phyloP scores from a whole-genome alignment of 495 filamentous ascomycete genomes.

The Annulohypoxylon moriforme region DNA sequence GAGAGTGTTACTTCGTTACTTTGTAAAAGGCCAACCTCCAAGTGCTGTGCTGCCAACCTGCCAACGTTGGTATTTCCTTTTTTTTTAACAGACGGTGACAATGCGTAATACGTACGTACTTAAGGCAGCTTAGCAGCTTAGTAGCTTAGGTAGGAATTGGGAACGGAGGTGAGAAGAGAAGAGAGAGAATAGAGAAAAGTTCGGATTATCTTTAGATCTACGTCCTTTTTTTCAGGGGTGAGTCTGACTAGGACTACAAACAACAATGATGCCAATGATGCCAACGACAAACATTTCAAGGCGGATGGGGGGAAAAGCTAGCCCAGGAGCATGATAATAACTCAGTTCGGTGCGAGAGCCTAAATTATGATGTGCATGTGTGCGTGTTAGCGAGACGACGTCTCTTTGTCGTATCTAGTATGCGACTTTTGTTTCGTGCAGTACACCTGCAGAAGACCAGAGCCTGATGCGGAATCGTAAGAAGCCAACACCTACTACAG shows the following conservation, averaged over 20 bases:
- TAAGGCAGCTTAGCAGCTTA: too few relatives aligned
- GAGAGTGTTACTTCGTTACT: not conserved
- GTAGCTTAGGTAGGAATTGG: too few relatives aligned
- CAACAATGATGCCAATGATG: conserved; percentile 22
- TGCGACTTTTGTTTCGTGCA: conserved; percentile 28
- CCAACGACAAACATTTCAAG: conserved; percentile 33
- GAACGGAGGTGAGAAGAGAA: conserved; percentile 5
- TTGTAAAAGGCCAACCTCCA: not conserved
- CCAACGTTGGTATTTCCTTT: not conserved
- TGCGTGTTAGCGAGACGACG: conserved; percentile 27
- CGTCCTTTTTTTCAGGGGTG: conserved; percentile 41
- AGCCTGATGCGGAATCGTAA: not conserved
- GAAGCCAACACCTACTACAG: too few relatives aligned
- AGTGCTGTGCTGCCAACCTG: not conserved
- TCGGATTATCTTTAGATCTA: conserved; percentile 18
- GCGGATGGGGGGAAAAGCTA: conserved; percentile 7
- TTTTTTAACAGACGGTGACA: conserved; percentile 8
- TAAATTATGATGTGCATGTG: conserved; percentile 38
- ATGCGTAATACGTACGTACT: conserved; percentile 27
- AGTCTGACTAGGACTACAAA: conserved; percentile 38
- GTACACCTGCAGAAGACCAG: conserved; percentile 34
- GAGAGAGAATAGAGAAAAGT: conserved; percentile 10
- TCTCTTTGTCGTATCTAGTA: conserved; percentile 30
- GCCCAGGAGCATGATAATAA: conserved; percentile 8
- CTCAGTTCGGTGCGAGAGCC: conserved; percentile 9